Evolutionary conservation across 768 basidiomycete genomes (phyloP), one percentile per base, ranked within the genome.

Genomic region (Pisolithus sp.): DNA sequence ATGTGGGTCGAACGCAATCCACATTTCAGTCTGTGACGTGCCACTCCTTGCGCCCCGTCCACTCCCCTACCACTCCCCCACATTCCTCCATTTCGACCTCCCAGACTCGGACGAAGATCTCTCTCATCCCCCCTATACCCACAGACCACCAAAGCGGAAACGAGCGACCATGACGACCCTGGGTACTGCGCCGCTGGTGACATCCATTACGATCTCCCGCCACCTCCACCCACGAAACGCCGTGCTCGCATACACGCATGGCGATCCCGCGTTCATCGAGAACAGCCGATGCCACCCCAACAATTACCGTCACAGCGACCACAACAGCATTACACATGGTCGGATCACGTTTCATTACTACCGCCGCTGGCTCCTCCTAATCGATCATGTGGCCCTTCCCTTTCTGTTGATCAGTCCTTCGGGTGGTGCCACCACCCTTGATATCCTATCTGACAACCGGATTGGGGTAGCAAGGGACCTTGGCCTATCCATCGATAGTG

Each of bases 61-160:
- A 0, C 77, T 85, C 36, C 85, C 84, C 2, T 85, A 81, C 66
- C 81, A 83, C 50, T 82, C 82, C 9, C 84, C 84, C 24, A 79
- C 77, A 0, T 84, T 85, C 63, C 78, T 86, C 50, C 80, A 83
- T 49, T 85, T 82, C 62, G 80, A 82, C 51, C 69, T 79, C 21
- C 85, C 85, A 0, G 83, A 84, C 68, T 69, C 79, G 7, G 82
- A 84, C 67, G 80, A 84, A 61, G 83, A 86, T 61, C 76, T 85
- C 39, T 85, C 85, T 0, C 79, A 79, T 56, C 81, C 85, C 7
- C 85, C 84, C 0, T 85, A 85, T 71, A 82, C 70, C n/a, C 68
- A 67, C 57, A 67, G 76, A 62, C 68, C 72, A n/a, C 50, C 69
- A 4, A 84, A 83, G 58, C 79, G 83, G 45, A 83, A 81, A 58